Evolutionary conservation across 805 yeast species (phyloP).

Genomic region (Pichia phayaonensis): DNA sequence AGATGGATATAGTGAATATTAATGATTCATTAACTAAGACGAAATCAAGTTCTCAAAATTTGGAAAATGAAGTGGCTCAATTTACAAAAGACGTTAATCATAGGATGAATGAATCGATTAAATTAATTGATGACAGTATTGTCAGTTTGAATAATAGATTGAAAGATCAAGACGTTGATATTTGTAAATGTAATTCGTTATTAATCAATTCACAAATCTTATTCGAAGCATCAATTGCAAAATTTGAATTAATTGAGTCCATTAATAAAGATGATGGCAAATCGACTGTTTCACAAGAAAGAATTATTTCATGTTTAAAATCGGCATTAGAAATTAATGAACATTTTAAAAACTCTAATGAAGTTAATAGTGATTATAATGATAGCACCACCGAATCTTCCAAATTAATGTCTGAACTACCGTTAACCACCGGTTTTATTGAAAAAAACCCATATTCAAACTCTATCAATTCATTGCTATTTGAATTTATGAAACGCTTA

Average conservation of each 20-base stretch:
- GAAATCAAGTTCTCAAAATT: neutral
- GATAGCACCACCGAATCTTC: neutral
- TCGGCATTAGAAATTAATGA: conserved; percentile 14
- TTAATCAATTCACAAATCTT: conserved; percentile 20
- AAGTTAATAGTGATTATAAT: neutral
- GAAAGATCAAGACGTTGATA: conserved; percentile 16
- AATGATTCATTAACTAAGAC: neutral
- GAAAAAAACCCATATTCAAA: conserved; percentile 12
- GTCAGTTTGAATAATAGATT: conserved; percentile 8
- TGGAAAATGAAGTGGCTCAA: neutral
- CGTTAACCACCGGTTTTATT: neutral
- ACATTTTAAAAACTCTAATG: neutral
- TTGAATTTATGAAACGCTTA: conserved; percentile 16
- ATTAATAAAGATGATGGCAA: neutral
- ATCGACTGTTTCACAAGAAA: neutral
- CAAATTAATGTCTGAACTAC: neutral
- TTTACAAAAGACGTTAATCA: neutral
- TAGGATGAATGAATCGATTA: neutral
- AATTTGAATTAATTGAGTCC: conserved; percentile 18
- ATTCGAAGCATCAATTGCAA: conserved; percentile 23
- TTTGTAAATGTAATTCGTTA: conserved; percentile 22
- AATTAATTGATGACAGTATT: conserved; percentile 1
- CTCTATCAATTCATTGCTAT: conserved; percentile 17
- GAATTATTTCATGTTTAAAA: conserved; percentile 15
- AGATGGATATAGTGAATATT: neutral